These are phyloP conservation scores for Sclerotinia subarctica DNA, from an alignment of 2,329 filamentous ascomycete species.

Conservation along the genomic window DNA sequence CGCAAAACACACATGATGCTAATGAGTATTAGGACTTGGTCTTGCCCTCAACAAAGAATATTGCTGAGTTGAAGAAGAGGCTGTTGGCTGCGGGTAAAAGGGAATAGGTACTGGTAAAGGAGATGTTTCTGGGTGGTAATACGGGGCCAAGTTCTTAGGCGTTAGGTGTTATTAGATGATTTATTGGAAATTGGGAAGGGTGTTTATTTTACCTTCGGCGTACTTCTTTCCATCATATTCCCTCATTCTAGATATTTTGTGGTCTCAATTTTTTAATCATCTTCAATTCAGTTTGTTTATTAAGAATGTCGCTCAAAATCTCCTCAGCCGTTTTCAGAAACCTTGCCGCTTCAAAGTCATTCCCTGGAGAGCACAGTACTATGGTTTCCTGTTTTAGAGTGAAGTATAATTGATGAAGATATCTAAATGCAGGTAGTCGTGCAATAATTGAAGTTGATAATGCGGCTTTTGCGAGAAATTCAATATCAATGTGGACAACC, in stretches of 20 bases:
- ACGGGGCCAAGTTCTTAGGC: neutral
- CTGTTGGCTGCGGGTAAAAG: constrained; percentile 21
- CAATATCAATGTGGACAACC: too few species aligned
- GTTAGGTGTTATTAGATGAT: neutral
- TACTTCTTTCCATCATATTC: neutral
- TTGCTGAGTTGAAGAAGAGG: constrained; percentile 19
- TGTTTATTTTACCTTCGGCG: neutral
- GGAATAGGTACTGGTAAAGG: neutral
- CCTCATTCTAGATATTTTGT: neutral
- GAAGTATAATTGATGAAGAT: neutral
- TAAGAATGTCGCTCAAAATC: neutral
- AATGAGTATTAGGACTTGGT: constrained; percentile 18
- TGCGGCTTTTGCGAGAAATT: neutral
- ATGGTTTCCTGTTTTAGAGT: neutral
- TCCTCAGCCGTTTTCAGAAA: neutral
- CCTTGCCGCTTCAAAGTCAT: neutral
- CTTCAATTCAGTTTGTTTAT: neutral
- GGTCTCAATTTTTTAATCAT: too few species aligned
- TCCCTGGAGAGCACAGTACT: neutral
- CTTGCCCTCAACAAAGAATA: neutral
- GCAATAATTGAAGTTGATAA: neutral
- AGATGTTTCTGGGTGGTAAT: neutral
- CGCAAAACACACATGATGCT: neutral
- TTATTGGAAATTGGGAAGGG: neutral
- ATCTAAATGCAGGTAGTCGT: neutral